A percentile compares a stretch with the other conserved stretches of the same genome.
Evolutionary conservation across 441 rosid species (phyloP).

Genomic region (Dalechampia spathulata): DNA sequence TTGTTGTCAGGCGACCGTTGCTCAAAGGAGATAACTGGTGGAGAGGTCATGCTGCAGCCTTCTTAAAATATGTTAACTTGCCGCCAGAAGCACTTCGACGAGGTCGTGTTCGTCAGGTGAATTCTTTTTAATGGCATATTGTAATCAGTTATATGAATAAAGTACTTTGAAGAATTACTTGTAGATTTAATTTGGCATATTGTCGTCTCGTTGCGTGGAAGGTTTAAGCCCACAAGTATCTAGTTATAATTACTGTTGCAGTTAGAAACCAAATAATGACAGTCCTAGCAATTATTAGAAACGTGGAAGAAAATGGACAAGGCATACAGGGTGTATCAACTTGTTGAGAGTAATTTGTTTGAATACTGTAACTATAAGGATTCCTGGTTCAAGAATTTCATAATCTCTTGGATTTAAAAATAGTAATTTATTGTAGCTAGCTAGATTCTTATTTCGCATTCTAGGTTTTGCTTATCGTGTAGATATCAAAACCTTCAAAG

Average conservation of each 20-base stretch:
- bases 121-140: background rate
- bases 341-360: background rate
- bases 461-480: too few species aligned
- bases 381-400: too few species aligned
- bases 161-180: background rate
- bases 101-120: slow-evolving; percentile 78
- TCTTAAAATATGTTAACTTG: slow-evolving; percentile 53
- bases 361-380: too few species aligned
- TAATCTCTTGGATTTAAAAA: too few species aligned
- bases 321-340: background rate
- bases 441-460: too few species aligned
- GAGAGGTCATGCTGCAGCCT: slow-evolving; percentile 96
- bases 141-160: background rate
- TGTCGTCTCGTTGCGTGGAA: too few species aligned
- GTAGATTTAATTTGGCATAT: too few species aligned
- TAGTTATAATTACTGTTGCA: background rate
- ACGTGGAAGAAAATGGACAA: background rate
- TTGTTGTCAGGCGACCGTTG: slow-evolving; percentile 47
- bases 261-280: background rate
- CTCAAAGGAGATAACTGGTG: slow-evolving; percentile 93
- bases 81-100: slow-evolving; percentile 57
- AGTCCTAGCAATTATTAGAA: background rate
- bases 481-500: too few species aligned
- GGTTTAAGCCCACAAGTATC: background rate
- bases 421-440: too few species aligned